These are phyloP conservation scores for Penicillium chermesinum DNA, from an alignment of 495 filamentous ascomycete genomes.

Conservation along the genomic window DNA sequence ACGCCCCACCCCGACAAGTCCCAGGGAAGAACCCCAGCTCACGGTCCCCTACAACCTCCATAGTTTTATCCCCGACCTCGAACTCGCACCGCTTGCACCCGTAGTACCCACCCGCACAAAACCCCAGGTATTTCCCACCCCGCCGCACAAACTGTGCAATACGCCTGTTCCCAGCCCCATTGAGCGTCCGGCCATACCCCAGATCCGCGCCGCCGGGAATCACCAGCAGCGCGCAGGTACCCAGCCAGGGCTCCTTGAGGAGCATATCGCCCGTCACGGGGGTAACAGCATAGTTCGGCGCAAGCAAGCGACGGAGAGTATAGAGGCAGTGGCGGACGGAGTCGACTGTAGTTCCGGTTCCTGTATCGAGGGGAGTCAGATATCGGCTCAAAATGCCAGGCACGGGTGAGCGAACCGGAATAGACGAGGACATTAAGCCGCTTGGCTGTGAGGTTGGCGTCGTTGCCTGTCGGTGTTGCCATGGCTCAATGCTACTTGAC, in stretches of 20 bases:
- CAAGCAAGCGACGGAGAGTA: slow-evolving; percentile 82
- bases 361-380: slow-evolving; percentile 42
- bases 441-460: slow-evolving; percentile 49
- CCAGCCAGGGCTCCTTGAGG: slow-evolving; percentile 86
- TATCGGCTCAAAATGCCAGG: slow-evolving; percentile 20
- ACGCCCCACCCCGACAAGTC: slow-evolving; percentile 79
- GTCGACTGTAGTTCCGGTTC: slow-evolving; percentile 77
- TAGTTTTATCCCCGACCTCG: slow-evolving; percentile 71
- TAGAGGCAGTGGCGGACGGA: slow-evolving; percentile 88
- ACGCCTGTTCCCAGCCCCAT: slow-evolving; percentile 78
- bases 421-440: slow-evolving; percentile 87
- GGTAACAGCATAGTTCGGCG: slow-evolving; percentile 88
- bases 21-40: slow-evolving; percentile 89
- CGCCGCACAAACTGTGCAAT: slow-evolving; percentile 79
- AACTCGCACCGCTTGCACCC: slow-evolving; percentile 79
- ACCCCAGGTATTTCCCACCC: slow-evolving; percentile 83
- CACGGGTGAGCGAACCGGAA: slow-evolving; percentile 52
- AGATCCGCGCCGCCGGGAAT: slow-evolving; percentile 94
- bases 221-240: slow-evolving; percentile 82
- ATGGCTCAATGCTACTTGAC: slow-evolving; percentile 11
- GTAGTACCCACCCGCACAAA: slow-evolving; percentile 96
- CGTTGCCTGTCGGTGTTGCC: slow-evolving; percentile 28
- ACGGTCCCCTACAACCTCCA: slow-evolving; percentile 82
- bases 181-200: slow-evolving; percentile 81
- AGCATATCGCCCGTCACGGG: slow-evolving; percentile 72